Evolutionary conservation across 768 basidiomycete genomes (phyloP), one percentile per base, ranked within the genome.

Genomic region (Pleurotus cornucopiae): DNA sequence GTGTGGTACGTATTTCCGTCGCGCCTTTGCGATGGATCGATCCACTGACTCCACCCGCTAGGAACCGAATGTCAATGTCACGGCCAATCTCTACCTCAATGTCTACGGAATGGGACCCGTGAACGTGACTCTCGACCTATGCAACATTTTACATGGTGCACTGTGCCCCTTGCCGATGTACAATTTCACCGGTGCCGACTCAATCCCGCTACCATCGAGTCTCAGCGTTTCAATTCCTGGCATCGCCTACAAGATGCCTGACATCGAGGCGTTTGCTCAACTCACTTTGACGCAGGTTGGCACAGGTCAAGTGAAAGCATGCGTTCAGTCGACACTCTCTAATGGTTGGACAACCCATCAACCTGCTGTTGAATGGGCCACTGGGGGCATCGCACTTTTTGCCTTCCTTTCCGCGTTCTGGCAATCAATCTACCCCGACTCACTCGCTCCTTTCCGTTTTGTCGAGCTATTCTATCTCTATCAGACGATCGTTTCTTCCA

Each of bases 311-410:
- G 76, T 91, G 59, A 91, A 87, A 53, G 92, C 94, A 0, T 99
- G 96, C 63, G 80, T 99, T 6, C 93, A 95, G 69, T 84, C 94
- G 14, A 95, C 94, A 2, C 75, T 98, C 9, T 87, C 91, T 14
- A 99, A 99, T 66, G 95, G 95, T 7, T 86, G 86, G 81, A 90
- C 94, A 1, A 80, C 85, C 1, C 84, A 82, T 57, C 90, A 91
- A 66, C 67, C 73, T 9, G 82, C 82, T 12, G 94, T 93, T 11
- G 80, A 85, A 62, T 96, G 91, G 89, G 74, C 81, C 1, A 87
- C 89, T 6, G 89, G 82, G 20, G 84, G 76, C 16, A 69, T 91
- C 51, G 73, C 82, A 5, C 66, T 92, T n/a, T 75, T 82, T 38
- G 75, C 91, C 30, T 73, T 82, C 38, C 65, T 93, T 20, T 73